Evolutionary conservation across 148 eudicot genomes (phyloP).

Genomic region (Dysphania ambrosioides): DNA sequence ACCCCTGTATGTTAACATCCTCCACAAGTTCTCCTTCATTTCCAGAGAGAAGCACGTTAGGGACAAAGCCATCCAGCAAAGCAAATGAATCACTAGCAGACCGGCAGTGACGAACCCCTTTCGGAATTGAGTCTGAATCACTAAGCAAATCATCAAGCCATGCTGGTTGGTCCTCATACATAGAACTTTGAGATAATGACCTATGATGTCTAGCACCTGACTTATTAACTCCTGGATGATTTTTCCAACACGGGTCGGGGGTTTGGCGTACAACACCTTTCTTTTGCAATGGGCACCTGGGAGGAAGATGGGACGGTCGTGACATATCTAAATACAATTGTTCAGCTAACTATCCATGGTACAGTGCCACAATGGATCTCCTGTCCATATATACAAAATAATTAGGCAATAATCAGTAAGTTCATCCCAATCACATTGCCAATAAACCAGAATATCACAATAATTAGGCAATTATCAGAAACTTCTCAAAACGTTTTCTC

Average conservation of each 20-base stretch:
- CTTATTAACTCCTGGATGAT: slow-evolving; percentile 21
- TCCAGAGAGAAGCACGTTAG: slow-evolving; percentile 15
- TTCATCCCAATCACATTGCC: neutral
- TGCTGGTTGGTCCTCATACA: slow-evolving; percentile 47
- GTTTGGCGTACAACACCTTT: slow-evolving; percentile 17
- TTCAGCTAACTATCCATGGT: slow-evolving; percentile 9
- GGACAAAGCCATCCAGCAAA: slow-evolving; percentile 36
- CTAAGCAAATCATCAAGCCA: slow-evolving; percentile 65
- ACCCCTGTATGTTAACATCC: slow-evolving; percentile 35
- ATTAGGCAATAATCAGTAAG: neutral
- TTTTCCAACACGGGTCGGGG: slow-evolving; percentile 21
- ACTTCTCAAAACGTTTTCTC: neutral
- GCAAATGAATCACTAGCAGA: slow-evolving; percentile 56
- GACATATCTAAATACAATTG: slow-evolving; percentile 35
- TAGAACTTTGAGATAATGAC: slow-evolving; percentile 47
- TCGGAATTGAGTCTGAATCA: slow-evolving; percentile 40
- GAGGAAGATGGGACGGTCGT: slow-evolving; percentile 66
- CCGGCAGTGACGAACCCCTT: slow-evolving; percentile 32
- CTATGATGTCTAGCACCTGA: slow-evolving; percentile 37
- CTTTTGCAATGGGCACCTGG: slow-evolving; percentile 61
- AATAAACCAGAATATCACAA: neutral
- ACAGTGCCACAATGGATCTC: neutral
- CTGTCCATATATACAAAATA: slow-evolving; percentile 10
- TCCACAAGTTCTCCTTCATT: slow-evolving; percentile 29
- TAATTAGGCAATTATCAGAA: too few species aligned